Evolutionary conservation across 768 basidiomycete genomes (phyloP).

Genomic region (Rubroboletus satanas): DNA sequence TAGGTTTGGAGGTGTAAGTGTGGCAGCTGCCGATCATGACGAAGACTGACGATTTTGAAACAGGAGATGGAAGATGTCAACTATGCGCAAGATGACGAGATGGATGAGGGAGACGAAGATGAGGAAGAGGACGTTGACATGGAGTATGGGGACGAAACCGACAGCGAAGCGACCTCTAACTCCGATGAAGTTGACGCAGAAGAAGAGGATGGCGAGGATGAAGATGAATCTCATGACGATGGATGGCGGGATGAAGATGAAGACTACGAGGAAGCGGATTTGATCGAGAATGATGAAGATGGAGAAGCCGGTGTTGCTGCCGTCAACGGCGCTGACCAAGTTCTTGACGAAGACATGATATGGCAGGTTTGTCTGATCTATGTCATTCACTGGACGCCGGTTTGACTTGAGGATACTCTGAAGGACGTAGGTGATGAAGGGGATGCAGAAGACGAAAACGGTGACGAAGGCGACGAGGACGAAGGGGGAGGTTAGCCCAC

Average conservation of each 20-base stretch:
- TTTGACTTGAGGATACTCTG: slow-evolving; percentile 8
- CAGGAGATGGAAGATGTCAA: slow-evolving; percentile 86
- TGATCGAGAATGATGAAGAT: slow-evolving; percentile 58
- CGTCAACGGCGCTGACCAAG: slow-evolving; percentile 47
- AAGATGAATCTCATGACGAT: slow-evolving; percentile 40
- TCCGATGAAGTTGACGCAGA: slow-evolving; percentile 68
- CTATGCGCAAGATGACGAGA: slow-evolving; percentile 64
- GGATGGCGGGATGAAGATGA: slow-evolving; percentile 60
- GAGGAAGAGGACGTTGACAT: slow-evolving; percentile 83
- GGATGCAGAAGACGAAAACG: slow-evolving; percentile 58
- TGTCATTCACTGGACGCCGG: not conserved
- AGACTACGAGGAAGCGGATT: slow-evolving; percentile 58
- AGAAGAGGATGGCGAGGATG: slow-evolving; percentile 59
- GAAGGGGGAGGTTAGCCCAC: slow-evolving; percentile 19
- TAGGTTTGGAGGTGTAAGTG: slow-evolving; percentile 76
- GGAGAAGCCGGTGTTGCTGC: slow-evolving; percentile 45
- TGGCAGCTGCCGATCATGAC: slow-evolving; percentile 1
- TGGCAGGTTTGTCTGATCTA: slow-evolving; percentile 47
- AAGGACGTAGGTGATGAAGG: slow-evolving; percentile 56
- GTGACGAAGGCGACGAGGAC: slow-evolving; percentile 47
- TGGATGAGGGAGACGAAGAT: slow-evolving; percentile 78
- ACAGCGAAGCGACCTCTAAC: slow-evolving; percentile 76
- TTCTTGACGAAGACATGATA: slow-evolving; percentile 49
- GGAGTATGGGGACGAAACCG: slow-evolving; percentile 82
- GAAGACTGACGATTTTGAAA: slow-evolving; percentile 13